Percentiles rank a stretch among this genome's conserved stretches.
These are phyloP conservation scores for Eimeria maxima DNA, from an alignment of 169 alveolate genomes.

Conservation along the genomic window DNA sequence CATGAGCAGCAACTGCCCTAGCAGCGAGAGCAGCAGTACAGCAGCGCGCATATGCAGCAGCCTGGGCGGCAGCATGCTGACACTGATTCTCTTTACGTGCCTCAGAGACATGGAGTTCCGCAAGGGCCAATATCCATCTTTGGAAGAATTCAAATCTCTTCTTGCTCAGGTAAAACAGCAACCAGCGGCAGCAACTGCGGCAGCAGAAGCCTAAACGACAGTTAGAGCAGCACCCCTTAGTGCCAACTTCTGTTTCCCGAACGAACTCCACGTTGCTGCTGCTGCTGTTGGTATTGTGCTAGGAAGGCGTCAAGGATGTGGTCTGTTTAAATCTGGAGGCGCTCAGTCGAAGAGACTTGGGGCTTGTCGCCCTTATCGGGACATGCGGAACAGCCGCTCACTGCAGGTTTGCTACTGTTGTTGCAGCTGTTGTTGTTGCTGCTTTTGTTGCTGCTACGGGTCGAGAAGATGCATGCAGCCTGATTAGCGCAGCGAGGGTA, in stretches of 20 bases:
- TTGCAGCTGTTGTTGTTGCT: slow-evolving; percentile 48
- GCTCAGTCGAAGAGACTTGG: slow-evolving; percentile 32
- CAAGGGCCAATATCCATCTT: slow-evolving; percentile 54
- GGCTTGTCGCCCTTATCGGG: slow-evolving; percentile 59
- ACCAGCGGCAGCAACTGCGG: slow-evolving; percentile 20
- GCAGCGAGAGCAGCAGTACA: not conserved
- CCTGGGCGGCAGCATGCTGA: slow-evolving; percentile 9
- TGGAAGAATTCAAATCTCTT: slow-evolving; percentile 10
- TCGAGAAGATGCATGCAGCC: not conserved
- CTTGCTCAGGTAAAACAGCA: slow-evolving; percentile 48
- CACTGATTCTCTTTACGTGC: not conserved
- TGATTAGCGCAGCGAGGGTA: not conserved
- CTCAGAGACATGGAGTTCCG: slow-evolving; percentile 55
- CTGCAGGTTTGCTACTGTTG: slow-evolving; percentile 65
- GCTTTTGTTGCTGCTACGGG: slow-evolving; percentile 23
- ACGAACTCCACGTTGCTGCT: not conserved
- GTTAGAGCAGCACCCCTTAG: not conserved
- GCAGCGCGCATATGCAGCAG: not conserved
- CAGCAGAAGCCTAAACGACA: not conserved
- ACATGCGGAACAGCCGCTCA: slow-evolving; percentile 65
- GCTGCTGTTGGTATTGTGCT: slow-evolving; percentile 25
- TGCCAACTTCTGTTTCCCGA: not conserved
- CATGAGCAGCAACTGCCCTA: not conserved
- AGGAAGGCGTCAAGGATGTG: slow-evolving; percentile 46
- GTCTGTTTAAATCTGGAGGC: slow-evolving; percentile 59